Conservation (phyloP, 1,139 yeast genomes). For the Yarrowia galli region DNA sequence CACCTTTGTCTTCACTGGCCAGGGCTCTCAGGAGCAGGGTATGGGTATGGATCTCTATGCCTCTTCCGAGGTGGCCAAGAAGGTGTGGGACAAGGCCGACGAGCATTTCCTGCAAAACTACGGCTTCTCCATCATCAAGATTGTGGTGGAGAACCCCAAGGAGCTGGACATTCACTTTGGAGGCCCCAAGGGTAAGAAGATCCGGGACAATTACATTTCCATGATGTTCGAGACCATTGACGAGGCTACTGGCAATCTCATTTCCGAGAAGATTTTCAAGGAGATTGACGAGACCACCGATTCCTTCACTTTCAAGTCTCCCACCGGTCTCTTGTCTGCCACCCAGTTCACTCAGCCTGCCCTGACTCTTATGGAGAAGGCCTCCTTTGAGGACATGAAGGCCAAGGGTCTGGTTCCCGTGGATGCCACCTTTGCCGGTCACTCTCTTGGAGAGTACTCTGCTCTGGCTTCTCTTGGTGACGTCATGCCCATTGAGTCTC, state of each 20-base stretch:
- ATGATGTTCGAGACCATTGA: slow-evolving; percentile 98
- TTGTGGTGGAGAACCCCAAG: slow-evolving; percentile 94
- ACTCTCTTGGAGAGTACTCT: slow-evolving; percentile 98
- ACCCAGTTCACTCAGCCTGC: slow-evolving; percentile 99
- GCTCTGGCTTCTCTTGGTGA: slow-evolving; percentile 97
- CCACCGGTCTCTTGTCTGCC: slow-evolving; percentile 94
- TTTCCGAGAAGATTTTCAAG: slow-evolving; percentile 94
- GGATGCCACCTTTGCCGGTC: slow-evolving; percentile 97
- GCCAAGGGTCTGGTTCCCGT: slow-evolving; percentile 94
- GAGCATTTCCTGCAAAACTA: slow-evolving; percentile 88
- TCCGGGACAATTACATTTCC: slow-evolving; percentile 90
- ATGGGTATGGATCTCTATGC: slow-evolving; percentile 99
- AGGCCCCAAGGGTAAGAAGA: slow-evolving; percentile 95
- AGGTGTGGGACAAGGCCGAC: slow-evolving; percentile 98
- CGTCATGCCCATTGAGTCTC: slow-evolving; percentile 97
- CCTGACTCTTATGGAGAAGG: slow-evolving; percentile 98
- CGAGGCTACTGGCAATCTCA: slow-evolving; percentile 74
- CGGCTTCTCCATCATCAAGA: slow-evolving; percentile 95
- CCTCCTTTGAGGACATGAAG: slow-evolving; percentile 96
- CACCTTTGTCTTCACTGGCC: slow-evolving; percentile 97
- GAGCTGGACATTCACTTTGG: slow-evolving; percentile 96
- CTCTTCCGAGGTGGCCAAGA: slow-evolving; percentile 88
- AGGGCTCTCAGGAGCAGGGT: slow-evolving; percentile 99
- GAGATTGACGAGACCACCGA: slow-evolving; percentile 82
- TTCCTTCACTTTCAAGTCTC: slow-evolving; percentile 87